phyloP scores from a whole-genome alignment of 768 basidiomycete species.

The Lentinula sp. region DNA sequence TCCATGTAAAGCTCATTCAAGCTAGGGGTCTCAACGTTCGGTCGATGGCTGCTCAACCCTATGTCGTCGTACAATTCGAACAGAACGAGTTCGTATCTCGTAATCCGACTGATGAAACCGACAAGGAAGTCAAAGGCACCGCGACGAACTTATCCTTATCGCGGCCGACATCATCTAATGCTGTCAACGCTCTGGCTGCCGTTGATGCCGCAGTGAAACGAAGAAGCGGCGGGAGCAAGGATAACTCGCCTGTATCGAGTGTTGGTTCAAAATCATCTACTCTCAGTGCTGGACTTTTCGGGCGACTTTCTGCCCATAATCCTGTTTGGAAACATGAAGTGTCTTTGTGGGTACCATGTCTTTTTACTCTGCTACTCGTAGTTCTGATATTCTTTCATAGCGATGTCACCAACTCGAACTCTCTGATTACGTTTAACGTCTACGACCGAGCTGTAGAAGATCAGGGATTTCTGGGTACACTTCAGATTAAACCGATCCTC shows the following conservation, averaged over 20 bases:
- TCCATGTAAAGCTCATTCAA: conserved; percentile 94
- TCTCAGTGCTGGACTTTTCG: conserved; percentile 45
- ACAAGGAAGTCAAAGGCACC: conserved; percentile 85
- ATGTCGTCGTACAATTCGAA: conserved; percentile 97
- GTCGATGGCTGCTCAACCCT: conserved; percentile 63
- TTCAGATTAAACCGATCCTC: conserved; percentile 87
- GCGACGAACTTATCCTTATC: conserved; percentile 28
- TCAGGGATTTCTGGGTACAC: conserved; percentile 84
- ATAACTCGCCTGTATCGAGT: conserved; percentile 38
- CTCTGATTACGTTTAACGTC: conserved; percentile 79
- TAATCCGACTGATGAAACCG: conserved; percentile 78
- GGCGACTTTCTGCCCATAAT: conserved; percentile 69
- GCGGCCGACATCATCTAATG: conserved; percentile 15
- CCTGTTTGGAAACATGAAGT: conserved; percentile 99
- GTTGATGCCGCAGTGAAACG: conserved; percentile 25
- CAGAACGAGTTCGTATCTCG: conserved; percentile 97
- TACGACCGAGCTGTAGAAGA: conserved; percentile 84
- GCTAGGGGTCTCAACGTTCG: conserved; percentile 78
- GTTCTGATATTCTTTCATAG: conserved; percentile 36
- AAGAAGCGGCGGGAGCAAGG: conserved; percentile 26
- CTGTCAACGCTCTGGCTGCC: conserved; percentile 60
- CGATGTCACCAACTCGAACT: conserved; percentile 89
- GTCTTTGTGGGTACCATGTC: conserved; percentile 71
- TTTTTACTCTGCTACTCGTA: conserved; percentile 2
- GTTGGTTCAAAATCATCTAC: conserved; percentile 31